Evolutionary conservation across 495 filamentous ascomycete species (phyloP).

Genomic region (Thozetella sp.): DNA sequence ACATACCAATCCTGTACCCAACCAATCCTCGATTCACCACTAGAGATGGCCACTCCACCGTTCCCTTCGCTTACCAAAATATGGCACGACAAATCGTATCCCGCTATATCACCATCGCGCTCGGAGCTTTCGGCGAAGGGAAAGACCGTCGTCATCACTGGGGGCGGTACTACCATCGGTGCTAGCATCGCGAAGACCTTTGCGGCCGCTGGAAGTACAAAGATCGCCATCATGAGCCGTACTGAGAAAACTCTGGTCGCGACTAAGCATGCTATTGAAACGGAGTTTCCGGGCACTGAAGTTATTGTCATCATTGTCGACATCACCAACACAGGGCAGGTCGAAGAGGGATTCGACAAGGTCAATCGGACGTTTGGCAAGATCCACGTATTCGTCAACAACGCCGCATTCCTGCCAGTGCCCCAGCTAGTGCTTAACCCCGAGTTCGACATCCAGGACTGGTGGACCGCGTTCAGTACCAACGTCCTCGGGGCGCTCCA

Average conservation of each 20-base stretch:
- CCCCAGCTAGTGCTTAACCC: neutral
- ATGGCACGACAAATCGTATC: neutral
- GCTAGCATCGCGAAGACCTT: neutral
- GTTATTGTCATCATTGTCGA: neutral
- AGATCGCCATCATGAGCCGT: neutral
- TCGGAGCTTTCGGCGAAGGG: neutral
- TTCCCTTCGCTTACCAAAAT: neutral
- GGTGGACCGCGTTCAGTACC: neutral
- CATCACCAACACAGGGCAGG: neutral
- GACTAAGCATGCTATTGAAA: neutral
- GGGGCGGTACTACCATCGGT: slow-evolving; percentile 2
- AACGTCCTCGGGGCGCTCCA: neutral
- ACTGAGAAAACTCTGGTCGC: neutral
- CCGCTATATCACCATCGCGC: neutral
- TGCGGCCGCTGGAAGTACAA: neutral
- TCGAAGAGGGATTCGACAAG: neutral
- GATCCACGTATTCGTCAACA: neutral
- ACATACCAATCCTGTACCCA: neutral
- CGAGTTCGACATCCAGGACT: neutral
- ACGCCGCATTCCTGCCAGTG: neutral
- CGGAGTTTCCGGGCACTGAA: neutral
- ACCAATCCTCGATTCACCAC: neutral
- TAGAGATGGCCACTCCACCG: neutral
- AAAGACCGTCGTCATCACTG: slow-evolving; percentile 2
- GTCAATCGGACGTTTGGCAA: neutral